phyloP scores from a whole-genome alignment of 441 rosid species.

The Pelargonium cotyledonis region DNA sequence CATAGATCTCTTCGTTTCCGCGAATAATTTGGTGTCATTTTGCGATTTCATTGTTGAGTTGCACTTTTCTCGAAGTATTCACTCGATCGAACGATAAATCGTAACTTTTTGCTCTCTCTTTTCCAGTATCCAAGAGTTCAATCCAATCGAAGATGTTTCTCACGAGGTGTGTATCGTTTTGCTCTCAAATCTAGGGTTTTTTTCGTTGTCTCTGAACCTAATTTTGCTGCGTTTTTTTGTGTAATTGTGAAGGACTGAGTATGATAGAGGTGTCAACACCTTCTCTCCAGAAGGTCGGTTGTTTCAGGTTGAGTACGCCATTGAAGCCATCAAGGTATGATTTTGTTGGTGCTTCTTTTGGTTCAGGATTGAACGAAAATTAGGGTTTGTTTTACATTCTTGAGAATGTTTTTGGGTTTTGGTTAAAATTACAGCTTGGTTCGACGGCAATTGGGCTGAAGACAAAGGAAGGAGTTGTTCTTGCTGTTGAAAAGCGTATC shows the following conservation, averaged over 20 bases:
- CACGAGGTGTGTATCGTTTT: constrained; percentile 19
- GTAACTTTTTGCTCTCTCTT: not conserved
- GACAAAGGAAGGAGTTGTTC: constrained; percentile 95
- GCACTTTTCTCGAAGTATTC: not conserved
- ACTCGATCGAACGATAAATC: not conserved
- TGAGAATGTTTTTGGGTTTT: constrained; percentile 3
- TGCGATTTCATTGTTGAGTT: not conserved
- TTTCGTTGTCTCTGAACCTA: not conserved
- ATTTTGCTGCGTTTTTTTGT: constrained; percentile 6
- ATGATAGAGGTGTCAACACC: constrained; percentile 97
- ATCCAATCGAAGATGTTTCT: constrained; percentile 20
- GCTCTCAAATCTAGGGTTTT: not conserved
- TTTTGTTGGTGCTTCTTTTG: not conserved
- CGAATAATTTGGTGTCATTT: not conserved
- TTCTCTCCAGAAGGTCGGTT: constrained; percentile 96
- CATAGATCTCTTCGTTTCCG: not conserved
- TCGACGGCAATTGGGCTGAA: constrained; percentile 94
- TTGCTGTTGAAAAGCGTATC: constrained; percentile 97
- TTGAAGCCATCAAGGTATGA: constrained; percentile 92
- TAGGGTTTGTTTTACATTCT: not conserved
- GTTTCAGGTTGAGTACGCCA: constrained; percentile 98
- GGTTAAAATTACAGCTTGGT: constrained; percentile 55
- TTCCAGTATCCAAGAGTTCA: not conserved
- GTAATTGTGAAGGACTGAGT: constrained; percentile 64
- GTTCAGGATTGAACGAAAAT: not conserved